A percentile compares a stretch with the other conserved stretches of the same genome.
phyloP scores from a whole-genome alignment of 225 moss, liverwort and hornwort species.

The Physcomitrellopsis africana region DNA sequence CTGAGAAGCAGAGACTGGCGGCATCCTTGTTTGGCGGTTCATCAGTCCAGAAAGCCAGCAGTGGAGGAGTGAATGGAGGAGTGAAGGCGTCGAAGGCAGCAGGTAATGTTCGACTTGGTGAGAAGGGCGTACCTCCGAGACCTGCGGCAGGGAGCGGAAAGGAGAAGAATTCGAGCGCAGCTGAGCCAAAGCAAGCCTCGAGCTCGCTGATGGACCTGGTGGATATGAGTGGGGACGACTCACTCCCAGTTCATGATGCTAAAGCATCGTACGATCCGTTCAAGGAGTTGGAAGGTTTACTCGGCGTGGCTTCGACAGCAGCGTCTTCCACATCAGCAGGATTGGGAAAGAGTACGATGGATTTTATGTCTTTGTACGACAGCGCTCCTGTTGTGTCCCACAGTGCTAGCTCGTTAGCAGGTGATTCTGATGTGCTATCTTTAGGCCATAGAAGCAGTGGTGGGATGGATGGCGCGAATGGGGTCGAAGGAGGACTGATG shows the following conservation, averaged over 20 bases:
- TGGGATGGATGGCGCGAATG: conserved; percentile 18
- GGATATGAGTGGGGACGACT: conserved; percentile 58
- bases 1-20: conserved; percentile 79
- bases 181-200: conserved; percentile 25
- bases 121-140: conserved; percentile 24
- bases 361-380: conserved; percentile 58
- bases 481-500: conserved; percentile 23
- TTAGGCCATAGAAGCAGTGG: conserved; percentile 29
- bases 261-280: conserved; percentile 60
- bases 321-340: conserved; percentile 22
- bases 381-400: conserved; percentile 25
- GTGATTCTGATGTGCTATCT: conserved; percentile 22
- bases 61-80: conserved; percentile 27
- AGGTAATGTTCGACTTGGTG: conserved; percentile 29
- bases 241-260: conserved; percentile 23
- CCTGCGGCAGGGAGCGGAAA: conserved; percentile 22
- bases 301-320: conserved; percentile 40
- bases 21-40: conserved; percentile 83
- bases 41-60: conserved; percentile 27
- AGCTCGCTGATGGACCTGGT: conserved; percentile 65
- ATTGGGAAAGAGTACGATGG: conserved; percentile 28
- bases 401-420: not conserved
- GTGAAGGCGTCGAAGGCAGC: conserved; percentile 35
- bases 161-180: conserved; percentile 4
- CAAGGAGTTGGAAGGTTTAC: conserved; percentile 67